Percentiles rank a stretch among this genome's conserved stretches.
Conservation (phyloP, 1,139 yeast species). For the Debaryomycetaceae sp. region DNA sequence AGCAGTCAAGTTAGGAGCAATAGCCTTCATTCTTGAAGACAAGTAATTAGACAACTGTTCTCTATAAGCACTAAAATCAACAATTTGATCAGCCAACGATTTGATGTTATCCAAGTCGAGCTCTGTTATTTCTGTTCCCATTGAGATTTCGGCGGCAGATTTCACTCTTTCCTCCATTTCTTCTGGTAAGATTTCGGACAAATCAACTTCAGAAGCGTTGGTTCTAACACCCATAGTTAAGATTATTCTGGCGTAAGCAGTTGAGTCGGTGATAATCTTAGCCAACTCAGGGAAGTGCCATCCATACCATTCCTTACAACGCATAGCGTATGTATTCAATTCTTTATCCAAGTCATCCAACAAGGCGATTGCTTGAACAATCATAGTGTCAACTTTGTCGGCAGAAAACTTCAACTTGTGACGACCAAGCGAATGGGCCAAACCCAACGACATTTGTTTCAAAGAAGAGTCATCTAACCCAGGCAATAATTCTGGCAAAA, state of each 20-base stretch:
- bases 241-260: conserved; percentile 89
- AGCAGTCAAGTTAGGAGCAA: conserved; percentile 96
- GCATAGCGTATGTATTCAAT: conserved; percentile 95
- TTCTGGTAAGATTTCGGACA: conserved; percentile 90
- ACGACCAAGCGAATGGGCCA: conserved; percentile 97
- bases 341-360: conserved; percentile 97
- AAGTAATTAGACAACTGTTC: conserved; percentile 82
- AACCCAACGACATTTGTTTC: conserved; percentile 93
- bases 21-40: conserved; percentile 93
- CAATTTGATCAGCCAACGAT: conserved; percentile 92
- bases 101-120: conserved; percentile 87
- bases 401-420: conserved; percentile 96
- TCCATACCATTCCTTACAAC: conserved; percentile 99
- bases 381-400: conserved; percentile 97
- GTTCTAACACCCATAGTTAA: conserved; percentile 93
- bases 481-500: conserved; percentile 89
- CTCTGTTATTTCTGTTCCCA: conserved; percentile 98
- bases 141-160: conserved; percentile 90
- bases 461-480: conserved; percentile 84
- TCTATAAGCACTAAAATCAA: conserved; percentile 89
- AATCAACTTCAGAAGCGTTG: conserved; percentile 84
- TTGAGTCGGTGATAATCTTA: conserved; percentile 90
- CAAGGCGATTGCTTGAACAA: conserved; percentile 96
- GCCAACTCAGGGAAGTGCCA: conserved; percentile 99
- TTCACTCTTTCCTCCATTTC: conserved; percentile 79